Evolutionary conservation across 176 grass and related monocot genomes (phyloP).

Genomic region (Zizania latifolia): DNA sequence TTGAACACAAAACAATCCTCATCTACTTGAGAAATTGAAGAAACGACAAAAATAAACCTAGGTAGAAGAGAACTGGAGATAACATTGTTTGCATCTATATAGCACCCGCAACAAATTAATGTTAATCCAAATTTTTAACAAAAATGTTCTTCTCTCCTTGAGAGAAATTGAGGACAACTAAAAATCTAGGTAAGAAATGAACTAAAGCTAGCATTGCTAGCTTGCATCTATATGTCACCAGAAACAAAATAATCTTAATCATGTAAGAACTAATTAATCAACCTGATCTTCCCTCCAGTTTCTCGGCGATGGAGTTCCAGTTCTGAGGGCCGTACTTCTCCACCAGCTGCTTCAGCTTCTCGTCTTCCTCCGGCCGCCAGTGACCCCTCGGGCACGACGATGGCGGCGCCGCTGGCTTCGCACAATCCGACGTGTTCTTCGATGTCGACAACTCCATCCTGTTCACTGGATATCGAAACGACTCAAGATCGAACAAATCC

Average conservation of each 20-base stretch:
- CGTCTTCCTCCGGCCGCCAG: conserved; percentile 81
- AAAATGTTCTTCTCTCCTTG: too few species aligned
- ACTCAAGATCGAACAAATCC: neutral
- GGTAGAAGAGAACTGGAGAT: neutral
- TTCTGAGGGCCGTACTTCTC: conserved; percentile 87
- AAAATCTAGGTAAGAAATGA: neutral
- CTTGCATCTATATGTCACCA: neutral
- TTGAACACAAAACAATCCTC: neutral
- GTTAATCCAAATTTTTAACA: too few species aligned
- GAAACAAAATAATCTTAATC: neutral
- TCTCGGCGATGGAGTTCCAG: conserved; percentile 96
- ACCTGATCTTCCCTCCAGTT: conserved; percentile 95
- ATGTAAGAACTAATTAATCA: conserved; percentile 4
- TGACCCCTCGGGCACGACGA: conserved; percentile 67
- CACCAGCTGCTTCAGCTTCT: conserved; percentile 68
- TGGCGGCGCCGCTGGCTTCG: conserved; percentile 37
- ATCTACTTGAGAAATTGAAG: neutral
- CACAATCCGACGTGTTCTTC: conserved; percentile 49
- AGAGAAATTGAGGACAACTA: neutral
- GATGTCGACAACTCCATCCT: conserved; percentile 52
- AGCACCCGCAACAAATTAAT: neutral
- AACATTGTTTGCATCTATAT: neutral
- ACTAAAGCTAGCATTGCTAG: neutral
- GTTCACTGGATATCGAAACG: neutral
- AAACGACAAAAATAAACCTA: neutral